Evolutionary conservation across 2,329 filamentous ascomycete genomes (phyloP).

Genomic region (Cladosporium sp.): DNA sequence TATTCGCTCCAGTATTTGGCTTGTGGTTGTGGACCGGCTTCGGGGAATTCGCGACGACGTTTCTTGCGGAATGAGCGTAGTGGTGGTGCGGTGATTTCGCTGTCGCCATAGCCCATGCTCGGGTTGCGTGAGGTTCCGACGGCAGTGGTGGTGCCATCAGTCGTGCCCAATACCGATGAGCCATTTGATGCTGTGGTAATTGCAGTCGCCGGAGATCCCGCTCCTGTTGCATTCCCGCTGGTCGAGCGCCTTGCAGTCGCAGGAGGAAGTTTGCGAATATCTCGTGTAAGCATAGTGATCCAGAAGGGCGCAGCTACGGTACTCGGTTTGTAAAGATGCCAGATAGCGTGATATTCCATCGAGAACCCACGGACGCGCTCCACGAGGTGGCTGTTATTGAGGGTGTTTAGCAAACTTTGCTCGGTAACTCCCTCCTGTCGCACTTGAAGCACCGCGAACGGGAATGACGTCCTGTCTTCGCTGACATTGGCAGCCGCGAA

Average conservation of each 20-base stretch:
- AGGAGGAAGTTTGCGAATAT: slow-evolving; percentile 55
- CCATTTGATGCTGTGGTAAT: slow-evolving; percentile 40
- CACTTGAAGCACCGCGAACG: slow-evolving; percentile 53
- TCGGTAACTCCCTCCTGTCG: slow-evolving; percentile 48
- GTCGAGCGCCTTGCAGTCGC: slow-evolving; percentile 32
- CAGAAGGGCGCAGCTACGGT: slow-evolving; percentile 51
- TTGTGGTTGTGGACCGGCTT: slow-evolving; percentile 30
- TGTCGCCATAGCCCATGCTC: slow-evolving; percentile 32
- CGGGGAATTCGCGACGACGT: slow-evolving; percentile 36
- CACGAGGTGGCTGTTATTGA: slow-evolving; percentile 52
- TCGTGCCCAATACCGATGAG: slow-evolving; percentile 39
- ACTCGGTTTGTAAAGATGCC: slow-evolving; percentile 46
- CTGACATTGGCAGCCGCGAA: slow-evolving; percentile 31
- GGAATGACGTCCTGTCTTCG: slow-evolving; percentile 40
- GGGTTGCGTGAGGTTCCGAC: slow-evolving; percentile 30
- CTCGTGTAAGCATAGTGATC: slow-evolving; percentile 48
- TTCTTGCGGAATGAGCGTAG: slow-evolving; percentile 46
- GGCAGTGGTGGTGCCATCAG: slow-evolving; percentile 33
- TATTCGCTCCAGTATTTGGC: slow-evolving; percentile 80
- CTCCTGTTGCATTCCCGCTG: slow-evolving; percentile 27
- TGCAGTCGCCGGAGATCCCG: slow-evolving; percentile 23
- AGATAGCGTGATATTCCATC: slow-evolving; percentile 54
- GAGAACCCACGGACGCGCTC: slow-evolving; percentile 57
- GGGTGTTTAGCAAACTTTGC: slow-evolving; percentile 41
- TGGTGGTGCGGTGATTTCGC: slow-evolving; percentile 41